Conservation (phyloP, 176 grass and related monocot species). For the Triticum timopheevii region DNA sequence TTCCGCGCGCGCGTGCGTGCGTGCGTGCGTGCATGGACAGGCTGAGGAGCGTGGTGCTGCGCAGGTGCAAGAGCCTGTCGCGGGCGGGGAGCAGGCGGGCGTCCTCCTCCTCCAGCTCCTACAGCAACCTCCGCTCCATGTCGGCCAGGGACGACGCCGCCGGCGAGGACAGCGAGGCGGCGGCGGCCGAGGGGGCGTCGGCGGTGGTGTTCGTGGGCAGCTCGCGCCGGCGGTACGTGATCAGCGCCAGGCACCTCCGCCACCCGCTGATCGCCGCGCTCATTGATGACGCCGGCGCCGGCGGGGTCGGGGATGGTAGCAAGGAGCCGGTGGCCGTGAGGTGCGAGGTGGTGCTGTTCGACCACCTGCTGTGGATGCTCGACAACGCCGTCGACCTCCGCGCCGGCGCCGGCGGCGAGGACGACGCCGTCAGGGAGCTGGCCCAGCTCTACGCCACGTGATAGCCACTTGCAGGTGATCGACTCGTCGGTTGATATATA, state of each 20-base stretch:
- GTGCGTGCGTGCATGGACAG: constrained; percentile 29
- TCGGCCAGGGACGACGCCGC: constrained; percentile 40
- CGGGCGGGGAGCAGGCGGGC: constrained; percentile 20
- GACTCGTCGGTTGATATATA: neutral
- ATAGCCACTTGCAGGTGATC: neutral
- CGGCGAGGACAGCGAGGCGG: neutral
- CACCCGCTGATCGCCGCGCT: constrained; percentile 77
- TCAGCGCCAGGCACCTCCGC: constrained; percentile 64
- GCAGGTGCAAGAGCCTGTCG: constrained; percentile 80
- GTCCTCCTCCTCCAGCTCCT: constrained; percentile 35
- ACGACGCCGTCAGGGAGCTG: constrained; percentile 53
- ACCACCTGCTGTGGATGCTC: constrained; percentile 95
- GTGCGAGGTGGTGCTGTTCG: constrained; percentile 92
- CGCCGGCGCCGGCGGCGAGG: constrained; percentile 27
- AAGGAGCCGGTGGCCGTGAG: constrained; percentile 42
- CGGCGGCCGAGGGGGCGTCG: neutral
- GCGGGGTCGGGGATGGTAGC: neutral
- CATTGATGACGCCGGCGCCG: constrained; percentile 25
- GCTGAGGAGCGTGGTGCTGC: constrained; percentile 57
- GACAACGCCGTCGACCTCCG: constrained; percentile 58
- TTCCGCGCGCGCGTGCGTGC: neutral
- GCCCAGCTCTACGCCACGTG: constrained; percentile 65
- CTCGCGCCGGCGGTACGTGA: constrained; percentile 69
- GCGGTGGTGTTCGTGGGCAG: constrained; percentile 73
- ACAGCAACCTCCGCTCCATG: constrained; percentile 74